Percentiles rank a stretch among this genome's conserved stretches.
Evolutionary conservation across 179 eudicot species (phyloP).

Genomic region (Beta corolliflora): DNA sequence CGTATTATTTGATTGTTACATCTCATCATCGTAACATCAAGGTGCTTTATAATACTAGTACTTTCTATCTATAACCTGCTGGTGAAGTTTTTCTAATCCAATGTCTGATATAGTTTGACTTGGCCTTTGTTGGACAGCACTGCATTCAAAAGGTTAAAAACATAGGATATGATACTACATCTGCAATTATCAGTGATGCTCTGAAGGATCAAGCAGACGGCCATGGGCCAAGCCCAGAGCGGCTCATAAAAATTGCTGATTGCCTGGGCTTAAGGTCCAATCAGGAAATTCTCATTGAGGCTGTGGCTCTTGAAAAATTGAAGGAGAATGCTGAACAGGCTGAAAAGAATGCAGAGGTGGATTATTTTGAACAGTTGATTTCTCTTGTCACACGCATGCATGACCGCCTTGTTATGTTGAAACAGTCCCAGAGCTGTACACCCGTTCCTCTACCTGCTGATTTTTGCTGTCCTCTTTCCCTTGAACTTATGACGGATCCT

Average conservation of each 20-base stretch:
- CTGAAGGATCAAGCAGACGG: conserved; percentile 64
- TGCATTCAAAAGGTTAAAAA: conserved; percentile 65
- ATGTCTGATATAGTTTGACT: conserved; percentile 1
- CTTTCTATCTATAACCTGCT: not conserved
- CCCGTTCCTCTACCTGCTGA: conserved; percentile 84
- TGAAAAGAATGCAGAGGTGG: conserved; percentile 79
- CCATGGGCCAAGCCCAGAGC: conserved; percentile 63
- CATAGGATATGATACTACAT: conserved; percentile 50
- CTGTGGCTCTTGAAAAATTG: conserved; percentile 90
- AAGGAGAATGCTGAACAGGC: conserved; percentile 95
- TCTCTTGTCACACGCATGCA: conserved; percentile 79
- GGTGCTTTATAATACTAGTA: not conserved
- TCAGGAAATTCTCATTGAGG: conserved; percentile 90
- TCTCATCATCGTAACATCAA: not conserved
- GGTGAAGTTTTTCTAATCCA: conserved; percentile 5
- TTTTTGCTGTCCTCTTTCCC: conserved; percentile 96
- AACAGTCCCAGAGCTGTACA: conserved; percentile 75
- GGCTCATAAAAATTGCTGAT: conserved; percentile 59
- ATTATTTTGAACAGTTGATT: conserved; percentile 74
- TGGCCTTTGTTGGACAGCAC: conserved; percentile 43
- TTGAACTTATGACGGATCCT: conserved; percentile 96
- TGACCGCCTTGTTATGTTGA: conserved; percentile 66
- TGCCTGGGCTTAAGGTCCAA: conserved; percentile 71
- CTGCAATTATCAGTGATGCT: conserved; percentile 59
- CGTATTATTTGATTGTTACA: not conserved